Evolutionary conservation across 2,329 filamentous ascomycete genomes (phyloP), one percentile per base, ranked within the genome.

Genomic region (Penicillium sp.): DNA sequence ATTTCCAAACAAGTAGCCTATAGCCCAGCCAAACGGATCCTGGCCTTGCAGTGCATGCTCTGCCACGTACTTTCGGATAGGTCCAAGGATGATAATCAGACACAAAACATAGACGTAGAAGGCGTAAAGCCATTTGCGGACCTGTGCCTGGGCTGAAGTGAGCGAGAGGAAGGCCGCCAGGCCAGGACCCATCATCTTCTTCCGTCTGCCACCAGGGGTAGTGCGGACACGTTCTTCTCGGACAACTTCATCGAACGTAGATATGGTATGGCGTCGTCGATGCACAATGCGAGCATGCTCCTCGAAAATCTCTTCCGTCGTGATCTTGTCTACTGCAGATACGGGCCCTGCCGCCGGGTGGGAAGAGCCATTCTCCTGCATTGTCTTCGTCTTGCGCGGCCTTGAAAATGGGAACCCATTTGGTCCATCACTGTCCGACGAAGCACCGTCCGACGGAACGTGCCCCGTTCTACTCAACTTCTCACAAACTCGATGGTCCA

Each of bases 1-100:
- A 64, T 96, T 89, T 13, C 93, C 92, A 59, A 97, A 84, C 3
- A 97, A 77, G 72, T 99, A 99, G 2, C 90, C 88, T 11, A 97
- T 74, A 0, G 91, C 92, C 94, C 94, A 99, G 2, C 93, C 90
- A 43, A 99, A 84, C 0, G 94, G 92, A 65, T 99, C 94, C 50
- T 85, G 78, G 16, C 85, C 85, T 34, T 81, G 69, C 1, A 99
- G 79, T 14, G 91, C 92, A 59, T 83, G 79, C 42, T 76, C 74
- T 38, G 82, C 76, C 48, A 97, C 85, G 63, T 90, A 89, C 2
- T 79, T 78, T 52, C 92, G 84, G 29, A 97, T 82, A 0, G 86
- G 89, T 3, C 85, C 74, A 4, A 96, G 74, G 50, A 95, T 84
- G 32, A 90, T 83, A 1, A 78, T 66, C 9, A 87, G 50, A 8